Evolutionary conservation across 2,329 filamentous ascomycete genomes (phyloP).

Genomic region (Penicillium polonicum): DNA sequence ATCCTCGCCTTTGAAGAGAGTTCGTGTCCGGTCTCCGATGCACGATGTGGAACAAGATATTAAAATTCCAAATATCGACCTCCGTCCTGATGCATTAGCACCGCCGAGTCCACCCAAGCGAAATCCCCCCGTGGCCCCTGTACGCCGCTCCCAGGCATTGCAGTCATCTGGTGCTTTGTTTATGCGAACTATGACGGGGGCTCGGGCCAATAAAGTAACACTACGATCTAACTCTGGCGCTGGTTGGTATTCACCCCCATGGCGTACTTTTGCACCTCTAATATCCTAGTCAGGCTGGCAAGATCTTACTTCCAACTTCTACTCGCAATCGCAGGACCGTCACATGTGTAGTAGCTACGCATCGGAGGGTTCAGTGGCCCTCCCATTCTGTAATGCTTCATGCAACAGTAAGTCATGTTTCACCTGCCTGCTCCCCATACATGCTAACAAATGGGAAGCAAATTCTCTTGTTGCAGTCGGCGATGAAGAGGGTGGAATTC

Average conservation of each 20-base stretch:
- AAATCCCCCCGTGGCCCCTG: slow-evolving; percentile 29
- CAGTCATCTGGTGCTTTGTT: slow-evolving; percentile 41
- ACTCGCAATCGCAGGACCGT: slow-evolving; percentile 56
- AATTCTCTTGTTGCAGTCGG: slow-evolving; percentile 68
- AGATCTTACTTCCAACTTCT: slow-evolving; percentile 60
- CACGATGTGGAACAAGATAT: slow-evolving; percentile 32
- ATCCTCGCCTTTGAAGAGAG: slow-evolving; percentile 49
- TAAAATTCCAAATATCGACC: slow-evolving; percentile 30
- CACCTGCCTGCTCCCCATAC: background rate
- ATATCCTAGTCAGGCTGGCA: slow-evolving; percentile 50
- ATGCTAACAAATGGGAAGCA: slow-evolving; percentile 41
- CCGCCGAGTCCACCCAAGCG: slow-evolving; percentile 22
- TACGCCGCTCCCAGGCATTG: slow-evolving; percentile 39
- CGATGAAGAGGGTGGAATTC: slow-evolving; percentile 66
- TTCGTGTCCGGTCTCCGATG: slow-evolving; percentile 34
- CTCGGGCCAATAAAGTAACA: slow-evolving; percentile 33
- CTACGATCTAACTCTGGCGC: slow-evolving; percentile 38
- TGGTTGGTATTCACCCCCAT: slow-evolving; percentile 31
- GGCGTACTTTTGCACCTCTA: slow-evolving; percentile 13
- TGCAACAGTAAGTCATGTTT: slow-evolving; percentile 59
- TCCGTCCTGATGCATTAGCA: slow-evolving; percentile 19
- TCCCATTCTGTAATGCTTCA: slow-evolving; percentile 65
- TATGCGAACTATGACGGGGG: slow-evolving; percentile 38
- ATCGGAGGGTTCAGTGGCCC: slow-evolving; percentile 40
- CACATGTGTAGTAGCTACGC: slow-evolving; percentile 48